phyloP scores from a whole-genome alignment of 495 filamentous ascomycete genomes.

The Aspergillus bertholletiae region DNA sequence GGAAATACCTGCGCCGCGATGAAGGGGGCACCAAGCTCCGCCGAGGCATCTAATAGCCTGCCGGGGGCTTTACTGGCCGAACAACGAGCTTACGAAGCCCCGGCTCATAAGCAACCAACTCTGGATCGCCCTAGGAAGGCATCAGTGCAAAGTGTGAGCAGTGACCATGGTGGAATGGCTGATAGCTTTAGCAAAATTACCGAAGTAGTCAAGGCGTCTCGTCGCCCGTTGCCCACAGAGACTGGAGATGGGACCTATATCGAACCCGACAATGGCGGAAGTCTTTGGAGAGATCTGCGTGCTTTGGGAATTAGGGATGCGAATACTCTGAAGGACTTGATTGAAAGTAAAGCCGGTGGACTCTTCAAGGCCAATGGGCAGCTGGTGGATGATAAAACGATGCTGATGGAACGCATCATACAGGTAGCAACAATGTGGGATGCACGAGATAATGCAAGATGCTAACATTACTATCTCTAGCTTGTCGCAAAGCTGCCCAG shows the following conservation, averaged over 20 bases:
- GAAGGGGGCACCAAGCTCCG: too few relatives aligned
- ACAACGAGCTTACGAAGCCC: not conserved
- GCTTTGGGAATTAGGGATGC: conserved; percentile 57
- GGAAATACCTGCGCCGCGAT: too few relatives aligned
- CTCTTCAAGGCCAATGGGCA: conserved; percentile 55
- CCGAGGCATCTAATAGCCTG: too few relatives aligned
- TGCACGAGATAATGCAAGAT: not conserved
- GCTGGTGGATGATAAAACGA: conserved; percentile 69
- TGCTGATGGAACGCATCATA: conserved; percentile 75
- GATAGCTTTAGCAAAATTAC: not conserved
- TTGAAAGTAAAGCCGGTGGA: conserved; percentile 49
- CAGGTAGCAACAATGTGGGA: conserved; percentile 36
- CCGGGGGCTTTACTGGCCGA: too few relatives aligned
- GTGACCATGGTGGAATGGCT: not conserved
- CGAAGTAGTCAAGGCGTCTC: conserved; percentile 53
- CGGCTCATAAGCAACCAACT: too few relatives aligned
- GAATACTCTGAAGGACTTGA: conserved; percentile 50
- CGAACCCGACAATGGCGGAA: conserved; percentile 53
- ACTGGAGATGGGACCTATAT: conserved; percentile 57
- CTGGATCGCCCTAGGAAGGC: not conserved
- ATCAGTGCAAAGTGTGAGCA: not conserved
- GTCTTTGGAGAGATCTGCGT: conserved; percentile 61
- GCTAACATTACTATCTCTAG: too few relatives aligned
- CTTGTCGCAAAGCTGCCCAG: conserved; percentile 60
- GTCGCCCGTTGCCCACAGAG: conserved; percentile 63